phyloP scores from a whole-genome alignment of 2,329 filamentous ascomycete species.

The Phialophora chinensis region DNA sequence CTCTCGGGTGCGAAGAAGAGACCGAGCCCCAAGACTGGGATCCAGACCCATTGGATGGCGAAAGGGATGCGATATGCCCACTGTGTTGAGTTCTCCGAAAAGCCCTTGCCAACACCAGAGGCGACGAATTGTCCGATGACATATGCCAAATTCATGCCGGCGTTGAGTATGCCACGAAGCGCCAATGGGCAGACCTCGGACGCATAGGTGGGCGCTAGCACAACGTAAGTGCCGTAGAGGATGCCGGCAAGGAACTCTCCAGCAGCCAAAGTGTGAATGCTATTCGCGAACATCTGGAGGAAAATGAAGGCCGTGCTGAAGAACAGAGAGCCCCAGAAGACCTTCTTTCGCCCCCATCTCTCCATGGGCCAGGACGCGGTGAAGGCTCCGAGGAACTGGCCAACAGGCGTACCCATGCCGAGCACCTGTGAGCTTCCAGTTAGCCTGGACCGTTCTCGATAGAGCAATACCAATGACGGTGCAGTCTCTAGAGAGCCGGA shows the following conservation, averaged over 20 bases:
- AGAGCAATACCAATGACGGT: neutral
- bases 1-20: conserved; percentile 49
- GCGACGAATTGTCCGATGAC: conserved; percentile 44
- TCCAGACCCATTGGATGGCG: conserved; percentile 58
- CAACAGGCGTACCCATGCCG: conserved; percentile 63
- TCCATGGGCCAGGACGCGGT: conserved; percentile 70
- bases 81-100: conserved; percentile 42
- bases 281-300: conserved; percentile 49
- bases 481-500: neutral
- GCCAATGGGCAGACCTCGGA: conserved; percentile 42
- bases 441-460: neutral
- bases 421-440: conserved; percentile 42
- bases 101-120: conserved; percentile 43
- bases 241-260: conserved; percentile 48
- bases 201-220: conserved; percentile 42
- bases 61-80: conserved; percentile 49
- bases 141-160: conserved; percentile 50
- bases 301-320: conserved; percentile 50
- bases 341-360: conserved; percentile 67
- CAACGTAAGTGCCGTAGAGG: conserved; percentile 56
- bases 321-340: conserved; percentile 65
- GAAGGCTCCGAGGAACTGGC: conserved; percentile 71
- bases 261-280: conserved; percentile 43
- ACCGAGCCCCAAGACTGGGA: conserved; percentile 52
- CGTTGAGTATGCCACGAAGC: conserved; percentile 42